These are phyloP conservation scores for Exophiala lecanii-corni DNA, from an alignment of 2,329 filamentous ascomycete species.

Conservation along the genomic window DNA sequence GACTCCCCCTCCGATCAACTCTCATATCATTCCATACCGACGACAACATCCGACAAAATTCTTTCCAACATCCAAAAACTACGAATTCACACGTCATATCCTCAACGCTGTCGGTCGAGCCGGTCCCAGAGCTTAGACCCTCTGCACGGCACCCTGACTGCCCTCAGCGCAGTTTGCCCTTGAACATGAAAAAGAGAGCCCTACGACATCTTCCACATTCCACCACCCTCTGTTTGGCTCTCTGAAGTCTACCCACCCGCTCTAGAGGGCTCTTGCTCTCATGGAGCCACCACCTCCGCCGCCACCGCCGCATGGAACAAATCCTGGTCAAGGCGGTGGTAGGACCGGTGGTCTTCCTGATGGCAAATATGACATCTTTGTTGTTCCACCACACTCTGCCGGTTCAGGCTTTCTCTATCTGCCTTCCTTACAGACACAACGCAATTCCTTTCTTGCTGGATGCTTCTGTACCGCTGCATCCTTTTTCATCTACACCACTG, in stretches of 20 bases:
- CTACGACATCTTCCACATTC: slow-evolving; percentile 7
- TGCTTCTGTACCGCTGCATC: slow-evolving; percentile 70
- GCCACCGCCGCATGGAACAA: slow-evolving; percentile 78
- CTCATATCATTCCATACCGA: not conserved
- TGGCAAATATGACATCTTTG: slow-evolving; percentile 95
- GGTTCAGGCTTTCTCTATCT: slow-evolving; percentile 89
- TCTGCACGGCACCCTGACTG: slow-evolving; percentile 6
- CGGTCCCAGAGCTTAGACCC: slow-evolving; percentile 12
- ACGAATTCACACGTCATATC: slow-evolving; percentile 8
- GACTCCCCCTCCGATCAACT: not conserved
- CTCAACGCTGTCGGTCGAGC: too few relatives aligned
- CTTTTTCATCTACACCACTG: slow-evolving; percentile 66
- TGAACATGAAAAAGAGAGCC: slow-evolving; percentile 24
- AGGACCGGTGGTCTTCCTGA: slow-evolving; percentile 64
- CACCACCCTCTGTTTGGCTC: slow-evolving; percentile 1
- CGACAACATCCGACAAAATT: not conserved
- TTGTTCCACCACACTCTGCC: slow-evolving; percentile 86
- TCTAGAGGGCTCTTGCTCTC: slow-evolving; percentile 19
- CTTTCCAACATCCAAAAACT: slow-evolving; percentile 6
- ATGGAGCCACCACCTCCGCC: slow-evolving; percentile 63
- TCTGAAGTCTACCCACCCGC: not conserved
- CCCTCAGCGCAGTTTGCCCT: slow-evolving; percentile 11
- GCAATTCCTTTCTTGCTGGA: slow-evolving; percentile 87
- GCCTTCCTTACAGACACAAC: slow-evolving; percentile 78
- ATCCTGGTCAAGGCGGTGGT: slow-evolving; percentile 58